Conservation (phyloP, 768 basidiomycete genomes). For the Termitomyces heimii region DNA sequence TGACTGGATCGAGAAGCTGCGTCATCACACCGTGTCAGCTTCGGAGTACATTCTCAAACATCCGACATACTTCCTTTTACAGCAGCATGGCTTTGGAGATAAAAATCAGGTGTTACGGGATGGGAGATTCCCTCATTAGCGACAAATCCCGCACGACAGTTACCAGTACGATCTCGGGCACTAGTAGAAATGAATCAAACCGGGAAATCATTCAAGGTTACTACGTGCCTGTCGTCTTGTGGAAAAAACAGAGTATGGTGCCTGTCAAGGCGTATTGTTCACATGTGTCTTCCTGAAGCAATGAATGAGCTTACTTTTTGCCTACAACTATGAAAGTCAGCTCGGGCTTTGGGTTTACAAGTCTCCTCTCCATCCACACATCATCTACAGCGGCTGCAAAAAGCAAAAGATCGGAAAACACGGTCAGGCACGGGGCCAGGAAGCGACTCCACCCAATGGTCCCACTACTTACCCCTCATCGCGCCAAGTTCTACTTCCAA, state of each 20-base stretch:
- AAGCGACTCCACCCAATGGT: background rate
- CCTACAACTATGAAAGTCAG: constrained; percentile 60
- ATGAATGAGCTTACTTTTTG: constrained; percentile 26
- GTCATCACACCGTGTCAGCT: background rate
- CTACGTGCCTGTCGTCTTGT: constrained; percentile 18
- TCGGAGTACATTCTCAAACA: background rate
- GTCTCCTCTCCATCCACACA: constrained; percentile 28
- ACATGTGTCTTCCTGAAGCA: background rate
- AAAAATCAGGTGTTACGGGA: constrained; percentile 54
- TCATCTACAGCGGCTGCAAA: constrained; percentile 26
- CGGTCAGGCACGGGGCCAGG: background rate
- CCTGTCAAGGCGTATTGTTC: constrained; percentile 4
- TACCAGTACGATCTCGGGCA: constrained; percentile 51
- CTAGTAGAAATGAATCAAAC: constrained; percentile 12
- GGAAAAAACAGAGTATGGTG: constrained; percentile 52
- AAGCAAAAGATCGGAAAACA: background rate
- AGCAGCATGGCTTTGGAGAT: constrained; percentile 50
- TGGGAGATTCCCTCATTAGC: constrained; percentile 44
- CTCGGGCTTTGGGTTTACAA: constrained; percentile 20
- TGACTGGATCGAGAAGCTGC: constrained; percentile 50
- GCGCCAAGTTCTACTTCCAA: constrained; percentile 12
- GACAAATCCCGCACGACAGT: constrained; percentile 46
- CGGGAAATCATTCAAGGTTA: background rate
- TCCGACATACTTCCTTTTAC: constrained; percentile 38
- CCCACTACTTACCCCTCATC: constrained; percentile 10